Conservation (phyloP, 441 rosid species). For the Melastoma candidum region DNA sequence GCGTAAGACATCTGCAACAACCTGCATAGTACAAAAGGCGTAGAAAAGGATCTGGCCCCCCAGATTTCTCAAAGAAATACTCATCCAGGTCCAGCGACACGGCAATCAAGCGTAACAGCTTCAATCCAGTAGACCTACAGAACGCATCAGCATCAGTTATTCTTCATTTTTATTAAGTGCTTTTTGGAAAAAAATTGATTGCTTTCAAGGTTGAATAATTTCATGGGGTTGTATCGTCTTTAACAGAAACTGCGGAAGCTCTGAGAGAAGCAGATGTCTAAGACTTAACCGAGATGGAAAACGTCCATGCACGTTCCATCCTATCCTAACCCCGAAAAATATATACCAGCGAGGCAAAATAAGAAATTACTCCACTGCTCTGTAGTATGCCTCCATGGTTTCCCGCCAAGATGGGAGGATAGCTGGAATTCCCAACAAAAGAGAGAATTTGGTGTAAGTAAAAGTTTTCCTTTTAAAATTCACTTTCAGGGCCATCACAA, state of each 20-base stretch:
- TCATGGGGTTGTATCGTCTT: too few relatives aligned
- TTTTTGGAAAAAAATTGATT: too few relatives aligned
- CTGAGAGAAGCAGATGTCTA: too few relatives aligned
- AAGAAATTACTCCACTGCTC: constrained; percentile 35
- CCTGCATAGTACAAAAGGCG: constrained; percentile 83
- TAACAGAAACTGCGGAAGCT: too few relatives aligned
- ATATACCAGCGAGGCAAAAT: not conserved
- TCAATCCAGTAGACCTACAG: constrained; percentile 43
- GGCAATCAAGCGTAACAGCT: constrained; percentile 50
- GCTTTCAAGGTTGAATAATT: too few relatives aligned
- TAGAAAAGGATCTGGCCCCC: constrained; percentile 44
- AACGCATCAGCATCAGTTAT: constrained; percentile 10
- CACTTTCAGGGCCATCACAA: too few relatives aligned
- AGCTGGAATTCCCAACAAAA: constrained; percentile 24
- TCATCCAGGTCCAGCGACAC: constrained; percentile 63
- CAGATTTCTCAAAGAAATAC: constrained; percentile 52
- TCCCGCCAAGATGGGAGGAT: constrained; percentile 57
- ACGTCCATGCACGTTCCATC: too few relatives aligned
- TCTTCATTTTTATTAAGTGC: not conserved
- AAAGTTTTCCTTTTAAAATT: not conserved
- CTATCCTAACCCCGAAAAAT: not conserved
- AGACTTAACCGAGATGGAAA: too few relatives aligned
- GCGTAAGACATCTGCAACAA: constrained; percentile 7
- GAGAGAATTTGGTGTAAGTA: not conserved
- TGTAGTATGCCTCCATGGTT: constrained; percentile 49